phyloP scores from a whole-genome alignment of 2,329 filamentous ascomycete genomes.

The Bipolaris gigantea region DNA sequence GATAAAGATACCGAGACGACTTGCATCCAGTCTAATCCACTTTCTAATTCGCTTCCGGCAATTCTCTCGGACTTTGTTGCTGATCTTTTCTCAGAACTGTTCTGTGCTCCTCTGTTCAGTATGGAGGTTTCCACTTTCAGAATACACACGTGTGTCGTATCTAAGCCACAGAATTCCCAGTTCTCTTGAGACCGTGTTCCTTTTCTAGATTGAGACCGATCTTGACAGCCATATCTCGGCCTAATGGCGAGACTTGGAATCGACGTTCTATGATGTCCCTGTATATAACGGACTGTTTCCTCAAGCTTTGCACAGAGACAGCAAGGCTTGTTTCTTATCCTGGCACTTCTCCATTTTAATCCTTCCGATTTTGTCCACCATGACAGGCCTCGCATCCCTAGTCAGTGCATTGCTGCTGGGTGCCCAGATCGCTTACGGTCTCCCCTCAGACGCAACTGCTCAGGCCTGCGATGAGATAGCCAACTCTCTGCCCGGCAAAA shows the following conservation, averaged over 20 bases:
- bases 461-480: constrained; percentile 26
- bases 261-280: not conserved
- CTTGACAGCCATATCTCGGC: not conserved
- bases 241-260: not conserved
- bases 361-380: not conserved
- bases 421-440: constrained; percentile 5
- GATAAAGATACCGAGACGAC: not conserved
- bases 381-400: constrained; percentile 5
- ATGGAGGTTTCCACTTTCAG: not conserved
- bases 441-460: constrained; percentile 21
- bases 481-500: constrained; percentile 22
- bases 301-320: not conserved
- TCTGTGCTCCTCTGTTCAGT: not conserved
- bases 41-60: not conserved
- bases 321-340: not conserved
- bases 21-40: constrained; percentile 8
- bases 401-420: constrained; percentile 13
- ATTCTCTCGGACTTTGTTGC: not conserved
- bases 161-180: not conserved
- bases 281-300: not conserved
- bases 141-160: not conserved
- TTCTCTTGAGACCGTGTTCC: not conserved
- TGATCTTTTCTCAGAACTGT: not conserved
- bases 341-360: not conserved
- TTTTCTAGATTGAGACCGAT: not conserved